These are phyloP conservation scores for Panaeolus cyanescens DNA, from an alignment of 768 basidiomycete genomes.

Conservation along the genomic window DNA sequence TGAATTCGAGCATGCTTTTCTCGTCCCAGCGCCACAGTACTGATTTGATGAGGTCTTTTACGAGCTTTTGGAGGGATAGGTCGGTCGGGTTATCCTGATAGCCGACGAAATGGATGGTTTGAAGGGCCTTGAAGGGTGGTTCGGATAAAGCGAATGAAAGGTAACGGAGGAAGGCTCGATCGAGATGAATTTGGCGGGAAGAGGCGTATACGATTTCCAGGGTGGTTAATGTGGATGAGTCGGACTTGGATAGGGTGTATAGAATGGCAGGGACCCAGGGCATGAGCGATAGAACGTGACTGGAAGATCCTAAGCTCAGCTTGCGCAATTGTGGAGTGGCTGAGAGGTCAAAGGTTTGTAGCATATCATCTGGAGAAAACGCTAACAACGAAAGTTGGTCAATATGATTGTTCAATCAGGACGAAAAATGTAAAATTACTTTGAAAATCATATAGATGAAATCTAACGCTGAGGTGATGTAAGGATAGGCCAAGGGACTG, in stretches of 20 bases:
- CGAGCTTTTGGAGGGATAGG: conserved; percentile 10
- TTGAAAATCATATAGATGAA: neutral
- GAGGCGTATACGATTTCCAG: conserved; percentile 28
- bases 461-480: neutral
- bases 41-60: conserved; percentile 8
- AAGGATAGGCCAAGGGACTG: neutral
- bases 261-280: conserved; percentile 29
- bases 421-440: neutral
- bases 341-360: conserved; percentile 21
- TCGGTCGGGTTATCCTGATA: conserved; percentile 19
- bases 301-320: conserved; percentile 27
- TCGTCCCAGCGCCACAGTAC: neutral
- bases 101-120: conserved; percentile 28
- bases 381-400: neutral
- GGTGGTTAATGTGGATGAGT: conserved; percentile 15
- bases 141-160: conserved; percentile 19
- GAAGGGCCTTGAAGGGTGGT: conserved; percentile 20
- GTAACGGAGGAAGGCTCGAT: conserved; percentile 24
- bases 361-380: conserved; percentile 1
- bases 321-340: conserved; percentile 20
- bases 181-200: conserved; percentile 32
- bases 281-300: conserved; percentile 27
- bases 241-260: conserved; percentile 11
- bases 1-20: neutral
- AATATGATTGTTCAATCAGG: neutral